These are phyloP conservation scores for Parmelia sp. DNA, from an alignment of 495 filamentous ascomycete genomes.

Conservation along the genomic window DNA sequence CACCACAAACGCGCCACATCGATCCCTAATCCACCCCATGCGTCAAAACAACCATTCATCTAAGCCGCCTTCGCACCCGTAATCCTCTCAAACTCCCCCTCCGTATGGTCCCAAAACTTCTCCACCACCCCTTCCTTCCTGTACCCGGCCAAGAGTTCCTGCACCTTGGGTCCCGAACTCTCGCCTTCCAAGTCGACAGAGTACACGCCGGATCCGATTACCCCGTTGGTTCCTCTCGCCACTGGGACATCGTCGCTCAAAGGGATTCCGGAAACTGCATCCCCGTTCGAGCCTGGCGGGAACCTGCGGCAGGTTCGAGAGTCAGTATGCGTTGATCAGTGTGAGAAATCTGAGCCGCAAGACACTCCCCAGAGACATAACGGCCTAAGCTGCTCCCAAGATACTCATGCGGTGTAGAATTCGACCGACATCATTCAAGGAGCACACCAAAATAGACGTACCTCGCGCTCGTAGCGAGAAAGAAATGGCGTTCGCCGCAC, in stretches of 20 bases:
- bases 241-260: slow-evolving; percentile 28
- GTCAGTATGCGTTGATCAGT: not conserved
- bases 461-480: slow-evolving; percentile 44
- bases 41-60: not conserved
- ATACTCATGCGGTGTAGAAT: not conserved
- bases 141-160: slow-evolving; percentile 33
- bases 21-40: not conserved
- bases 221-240: slow-evolving; percentile 41
- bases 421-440: slow-evolving; percentile 5
- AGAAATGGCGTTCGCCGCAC: slow-evolving; percentile 51
- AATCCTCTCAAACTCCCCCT: slow-evolving; percentile 40
- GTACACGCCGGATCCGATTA: slow-evolving; percentile 48
- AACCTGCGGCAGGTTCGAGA: not conserved
- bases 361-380: not conserved
- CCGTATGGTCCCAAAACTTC: slow-evolving; percentile 46
- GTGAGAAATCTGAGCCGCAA: not conserved
- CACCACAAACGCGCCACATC: no score
- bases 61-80: slow-evolving; percentile 20
- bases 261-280: slow-evolving; percentile 23
- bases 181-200: slow-evolving; percentile 42
- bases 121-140: slow-evolving; percentile 39
- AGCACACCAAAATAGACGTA: slow-evolving; percentile 34
- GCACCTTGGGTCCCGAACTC: slow-evolving; percentile 30
- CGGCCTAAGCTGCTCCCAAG: not conserved
- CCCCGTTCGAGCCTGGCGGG: not conserved